Conservation (phyloP, 495 filamentous ascomycete genomes). For the Lasiosphaeria hispida region DNA sequence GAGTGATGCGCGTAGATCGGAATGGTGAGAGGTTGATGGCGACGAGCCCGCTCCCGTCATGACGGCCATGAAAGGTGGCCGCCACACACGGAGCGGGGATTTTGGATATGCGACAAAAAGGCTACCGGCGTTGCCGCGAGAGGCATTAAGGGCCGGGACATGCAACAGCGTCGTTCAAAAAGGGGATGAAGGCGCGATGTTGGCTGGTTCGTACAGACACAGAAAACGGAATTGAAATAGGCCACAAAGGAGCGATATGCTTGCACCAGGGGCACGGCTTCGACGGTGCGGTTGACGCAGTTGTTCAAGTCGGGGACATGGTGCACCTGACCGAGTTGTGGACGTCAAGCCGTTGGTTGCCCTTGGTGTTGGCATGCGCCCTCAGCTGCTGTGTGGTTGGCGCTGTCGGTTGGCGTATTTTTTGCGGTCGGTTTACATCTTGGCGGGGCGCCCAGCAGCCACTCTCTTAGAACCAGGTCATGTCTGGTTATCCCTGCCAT, state of each 20-base stretch:
- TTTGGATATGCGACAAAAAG: neutral
- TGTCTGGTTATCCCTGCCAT: too few relatives aligned
- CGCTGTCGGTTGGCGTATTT: slow-evolving; percentile 2
- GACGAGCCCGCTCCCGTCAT: slow-evolving; percentile 25
- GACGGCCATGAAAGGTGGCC: slow-evolving; percentile 5
- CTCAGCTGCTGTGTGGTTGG: neutral
- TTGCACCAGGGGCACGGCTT: neutral
- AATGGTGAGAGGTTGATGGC: slow-evolving; percentile 25
- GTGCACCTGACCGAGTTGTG: neutral
- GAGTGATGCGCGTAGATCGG: slow-evolving; percentile 22
- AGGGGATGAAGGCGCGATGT: neutral
- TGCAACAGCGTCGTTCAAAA: neutral
- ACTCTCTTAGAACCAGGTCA: too few relatives aligned
- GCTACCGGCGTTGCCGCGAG: neutral
- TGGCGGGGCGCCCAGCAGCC: neutral
- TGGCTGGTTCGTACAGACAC: neutral
- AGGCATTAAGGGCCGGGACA: slow-evolving; percentile 15
- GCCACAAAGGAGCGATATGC: neutral
- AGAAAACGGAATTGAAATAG: neutral
- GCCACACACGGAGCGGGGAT: neutral
- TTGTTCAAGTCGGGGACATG: neutral
- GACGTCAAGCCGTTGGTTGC: neutral
- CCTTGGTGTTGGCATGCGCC: too few relatives aligned
- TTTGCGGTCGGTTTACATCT: neutral
- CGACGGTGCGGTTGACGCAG: neutral